Evolutionary conservation across 2,329 filamentous ascomycete species (phyloP).

Genomic region (Zalaria obscura): DNA sequence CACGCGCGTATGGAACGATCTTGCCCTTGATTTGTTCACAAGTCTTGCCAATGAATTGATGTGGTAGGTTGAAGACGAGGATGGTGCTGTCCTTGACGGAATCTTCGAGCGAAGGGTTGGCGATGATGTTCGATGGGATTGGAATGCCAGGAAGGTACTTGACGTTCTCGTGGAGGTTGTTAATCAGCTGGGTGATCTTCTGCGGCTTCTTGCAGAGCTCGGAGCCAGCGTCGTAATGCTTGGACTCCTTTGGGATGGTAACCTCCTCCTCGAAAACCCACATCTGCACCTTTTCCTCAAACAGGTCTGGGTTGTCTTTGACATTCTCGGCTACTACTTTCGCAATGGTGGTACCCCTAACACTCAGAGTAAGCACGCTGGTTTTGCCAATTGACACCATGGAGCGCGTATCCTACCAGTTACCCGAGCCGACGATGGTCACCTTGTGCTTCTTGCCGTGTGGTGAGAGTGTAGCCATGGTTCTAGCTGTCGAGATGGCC

Average conservation of each 20-base stretch:
- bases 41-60: slow-evolving; percentile 85
- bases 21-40: slow-evolving; percentile 76
- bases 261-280: slow-evolving; percentile 97
- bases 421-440: slow-evolving; percentile 86
- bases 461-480: slow-evolving; percentile 35
- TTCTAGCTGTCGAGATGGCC: background rate
- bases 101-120: slow-evolving; percentile 67
- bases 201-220: slow-evolving; percentile 50
- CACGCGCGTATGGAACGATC: slow-evolving; percentile 81
- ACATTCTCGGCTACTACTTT: slow-evolving; percentile 96
- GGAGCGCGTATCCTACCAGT: slow-evolving; percentile 50
- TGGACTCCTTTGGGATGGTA: slow-evolving; percentile 54
- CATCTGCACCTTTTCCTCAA: slow-evolving; percentile 88
- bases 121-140: slow-evolving; percentile 69
- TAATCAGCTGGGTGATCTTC: slow-evolving; percentile 86
- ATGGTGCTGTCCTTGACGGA: slow-evolving; percentile 75
- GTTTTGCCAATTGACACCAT: background rate
- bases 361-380: background rate
- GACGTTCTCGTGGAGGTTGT: slow-evolving; percentile 84
- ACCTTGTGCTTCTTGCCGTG: slow-evolving; percentile 73
- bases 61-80: slow-evolving; percentile 89
- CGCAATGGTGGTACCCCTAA: slow-evolving; percentile 87
- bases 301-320: slow-evolving; percentile 59
- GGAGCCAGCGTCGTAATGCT: slow-evolving; percentile 51
- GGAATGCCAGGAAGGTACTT: slow-evolving; percentile 90